Conservation (phyloP, 768 basidiomycete genomes). For the Tylopilus subfusipes region DNA sequence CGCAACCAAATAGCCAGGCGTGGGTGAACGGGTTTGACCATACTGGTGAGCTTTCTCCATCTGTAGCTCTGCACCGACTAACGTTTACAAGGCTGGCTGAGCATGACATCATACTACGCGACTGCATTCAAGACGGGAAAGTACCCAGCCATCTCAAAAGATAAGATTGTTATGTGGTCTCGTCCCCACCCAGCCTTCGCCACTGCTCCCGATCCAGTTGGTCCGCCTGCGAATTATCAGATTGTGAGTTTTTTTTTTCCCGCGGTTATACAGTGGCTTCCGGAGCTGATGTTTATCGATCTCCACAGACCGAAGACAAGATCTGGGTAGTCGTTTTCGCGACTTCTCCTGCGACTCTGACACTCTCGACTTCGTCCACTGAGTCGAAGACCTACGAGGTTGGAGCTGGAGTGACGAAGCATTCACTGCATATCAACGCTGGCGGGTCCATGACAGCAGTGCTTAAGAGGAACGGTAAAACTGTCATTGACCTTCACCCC, state of each 20-base stretch:
- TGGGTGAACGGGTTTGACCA: conserved; percentile 68
- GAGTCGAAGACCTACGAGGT: conserved; percentile 47
- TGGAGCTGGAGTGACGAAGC: conserved; percentile 57
- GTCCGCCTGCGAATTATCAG: conserved; percentile 53
- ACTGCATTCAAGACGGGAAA: conserved; percentile 70
- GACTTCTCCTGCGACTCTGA: conserved; percentile 53
- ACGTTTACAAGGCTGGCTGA: conserved; percentile 52
- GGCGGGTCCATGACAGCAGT: conserved; percentile 51
- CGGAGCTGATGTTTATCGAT: conserved; percentile 5
- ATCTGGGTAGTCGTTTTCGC: conserved; percentile 68
- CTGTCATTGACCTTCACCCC: conserved; percentile 47
- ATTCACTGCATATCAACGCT: conserved; percentile 52
- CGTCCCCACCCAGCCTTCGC: conserved; percentile 60
- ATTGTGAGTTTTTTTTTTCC: conserved; percentile 40
- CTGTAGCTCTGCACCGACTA: neutral
- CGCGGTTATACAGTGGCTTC: neutral
- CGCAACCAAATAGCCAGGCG: conserved; percentile 63
- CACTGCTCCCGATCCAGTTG: conserved; percentile 50
- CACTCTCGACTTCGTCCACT: conserved; percentile 45
- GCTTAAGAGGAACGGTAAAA: conserved; percentile 45
- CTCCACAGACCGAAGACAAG: conserved; percentile 50
- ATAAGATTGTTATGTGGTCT: conserved; percentile 66
- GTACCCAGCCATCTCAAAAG: conserved; percentile 54
- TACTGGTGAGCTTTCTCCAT: conserved; percentile 32
- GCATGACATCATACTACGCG: conserved; percentile 62